phyloP scores from a whole-genome alignment of 371 early-diverging fungal species.

The Batrachochytrium dendrobatidis region DNA sequence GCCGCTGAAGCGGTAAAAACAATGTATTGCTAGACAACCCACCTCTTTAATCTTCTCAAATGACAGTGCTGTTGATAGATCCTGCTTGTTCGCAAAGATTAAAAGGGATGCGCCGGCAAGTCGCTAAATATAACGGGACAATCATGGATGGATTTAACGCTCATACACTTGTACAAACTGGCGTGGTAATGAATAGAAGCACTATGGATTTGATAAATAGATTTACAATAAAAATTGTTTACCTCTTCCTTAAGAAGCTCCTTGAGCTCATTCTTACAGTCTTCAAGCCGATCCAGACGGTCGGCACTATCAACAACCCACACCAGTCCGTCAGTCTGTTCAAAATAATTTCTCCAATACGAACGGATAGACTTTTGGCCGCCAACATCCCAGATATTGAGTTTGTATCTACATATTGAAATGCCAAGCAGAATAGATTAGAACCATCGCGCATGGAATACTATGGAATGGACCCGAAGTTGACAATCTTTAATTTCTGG shows the following conservation, averaged over 20 bases:
- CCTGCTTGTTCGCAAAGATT: constrained; percentile 96
- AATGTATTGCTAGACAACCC: constrained; percentile 5
- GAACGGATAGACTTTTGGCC: constrained; percentile 96
- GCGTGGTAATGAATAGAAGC: too few species aligned
- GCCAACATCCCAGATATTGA: constrained; percentile 97
- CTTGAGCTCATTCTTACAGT: constrained; percentile 71
- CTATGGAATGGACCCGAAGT: not conserved
- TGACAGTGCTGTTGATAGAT: constrained; percentile 74
- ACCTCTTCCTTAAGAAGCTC: constrained; percentile 82
- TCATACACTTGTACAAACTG: too few species aligned
- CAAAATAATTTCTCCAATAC: constrained; percentile 99
- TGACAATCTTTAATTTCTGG: too few species aligned
- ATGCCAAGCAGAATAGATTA: constrained; percentile 4
- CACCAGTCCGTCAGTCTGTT: constrained; percentile 95
- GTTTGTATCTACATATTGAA: constrained; percentile 46
- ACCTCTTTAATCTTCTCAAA: constrained; percentile 66
- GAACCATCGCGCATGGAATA: constrained; percentile 3
- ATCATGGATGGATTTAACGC: too few species aligned
- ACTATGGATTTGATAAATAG: too few species aligned
- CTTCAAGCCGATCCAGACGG: constrained; percentile 60
- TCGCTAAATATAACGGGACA: constrained; percentile 52
- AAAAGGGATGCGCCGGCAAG: constrained; percentile 87
- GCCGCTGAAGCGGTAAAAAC: not conserved
- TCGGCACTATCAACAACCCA: constrained; percentile 99
- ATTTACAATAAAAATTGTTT: too few species aligned